Evolutionary conservation across 768 basidiomycete species (phyloP), one percentile per base, ranked within the genome.

Genomic region (Heimioporus sp.): DNA sequence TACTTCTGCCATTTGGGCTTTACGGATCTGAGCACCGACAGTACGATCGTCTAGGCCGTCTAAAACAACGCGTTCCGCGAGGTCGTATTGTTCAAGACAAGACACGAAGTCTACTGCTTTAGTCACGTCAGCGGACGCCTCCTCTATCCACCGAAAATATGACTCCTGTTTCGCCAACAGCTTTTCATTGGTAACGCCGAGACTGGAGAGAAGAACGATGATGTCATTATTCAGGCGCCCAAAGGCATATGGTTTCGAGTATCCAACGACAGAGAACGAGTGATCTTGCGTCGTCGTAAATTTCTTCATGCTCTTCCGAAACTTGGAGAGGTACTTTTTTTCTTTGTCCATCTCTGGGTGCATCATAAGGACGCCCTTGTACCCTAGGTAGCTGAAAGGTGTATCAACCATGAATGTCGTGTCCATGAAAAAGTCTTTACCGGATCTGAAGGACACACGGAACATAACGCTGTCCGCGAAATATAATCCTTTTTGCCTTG

Each of bases 281-380:
- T 74, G 70, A 52, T 84, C 79, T 8, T 69, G 57, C 0, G 75
- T 80, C 0, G 82, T 77, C 10, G 67, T 74, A 67, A 87, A 86
- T 58, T 87, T 87, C 62, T 81, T 85, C 81, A 85, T 85, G 64
- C 85, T 86, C 52, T 80, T 76, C 17, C 85, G 76, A 56, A 87
- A 86, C 53, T 83, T 73, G 12, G 77, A 79, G 1, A 79, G 67
- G 44, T 76, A 72, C 43, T 70, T 61, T 48, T 73, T 75, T 42
- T 77, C 69, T 21, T 58, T 64, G 55, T 82, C 80, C 21, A 87
- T 69, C n/a, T 76, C 68, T 0, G 82, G 83, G 58, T 86, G 82
- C 3, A 85, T 67, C 82, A 84, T 83, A 19, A 86, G 63, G 7
- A 87, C 85, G 6, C 85, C 85, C 68, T 87, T 87, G 60, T 87